Evolutionary conservation across 768 basidiomycete species (phyloP).

Genomic region (Sistotremastrum suecicum): DNA sequence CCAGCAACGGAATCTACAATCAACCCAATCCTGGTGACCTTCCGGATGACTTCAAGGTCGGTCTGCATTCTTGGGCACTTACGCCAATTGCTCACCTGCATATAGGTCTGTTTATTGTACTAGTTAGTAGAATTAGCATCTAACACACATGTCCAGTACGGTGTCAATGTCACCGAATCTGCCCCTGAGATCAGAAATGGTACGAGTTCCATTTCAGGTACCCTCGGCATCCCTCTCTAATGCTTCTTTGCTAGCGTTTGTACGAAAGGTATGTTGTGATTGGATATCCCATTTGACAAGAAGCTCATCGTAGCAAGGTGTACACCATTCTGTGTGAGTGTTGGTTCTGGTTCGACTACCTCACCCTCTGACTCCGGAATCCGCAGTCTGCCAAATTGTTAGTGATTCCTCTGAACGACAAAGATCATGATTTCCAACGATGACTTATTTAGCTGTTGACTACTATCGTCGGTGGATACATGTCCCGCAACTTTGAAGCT

Average conservation of each 20-base stretch:
- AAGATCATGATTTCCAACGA: neutral
- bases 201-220: neutral
- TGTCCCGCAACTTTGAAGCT: conserved; percentile 27
- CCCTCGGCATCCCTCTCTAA: neutral
- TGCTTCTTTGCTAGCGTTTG: conserved; percentile 31
- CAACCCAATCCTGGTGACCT: conserved; percentile 62
- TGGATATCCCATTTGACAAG: no score
- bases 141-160: conserved; percentile 37
- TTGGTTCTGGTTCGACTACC: neutral
- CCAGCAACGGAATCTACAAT: conserved; percentile 44
- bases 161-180: conserved; percentile 66
- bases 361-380: neutral
- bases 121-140: conserved; percentile 3
- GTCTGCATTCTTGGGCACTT: conserved; percentile 5
- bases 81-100: conserved; percentile 7
- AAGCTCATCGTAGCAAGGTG: conserved; percentile 28
- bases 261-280: conserved; percentile 32
- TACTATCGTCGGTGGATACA: conserved; percentile 53
- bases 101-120: no score
- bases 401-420: conserved; percentile 7
- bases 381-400: conserved; percentile 60
- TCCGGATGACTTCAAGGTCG: conserved; percentile 89
- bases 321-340: conserved; percentile 77
- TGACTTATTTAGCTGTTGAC: conserved; percentile 42
- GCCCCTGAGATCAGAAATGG: conserved; percentile 61